Conservation (phyloP, 306 rosid genomes). For the Rubus idaeus region DNA sequence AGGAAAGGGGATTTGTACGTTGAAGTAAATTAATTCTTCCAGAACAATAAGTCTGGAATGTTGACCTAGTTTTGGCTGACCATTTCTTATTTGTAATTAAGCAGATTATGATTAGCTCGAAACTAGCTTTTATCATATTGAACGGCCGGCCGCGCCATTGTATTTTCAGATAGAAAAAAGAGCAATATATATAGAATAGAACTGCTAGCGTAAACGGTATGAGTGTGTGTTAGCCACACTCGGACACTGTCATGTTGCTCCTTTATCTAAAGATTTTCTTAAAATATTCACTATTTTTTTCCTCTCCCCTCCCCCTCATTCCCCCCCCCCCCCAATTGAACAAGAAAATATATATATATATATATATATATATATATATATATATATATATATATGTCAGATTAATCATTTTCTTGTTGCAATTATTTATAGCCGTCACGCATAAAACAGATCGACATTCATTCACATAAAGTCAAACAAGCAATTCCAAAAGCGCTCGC, state of each 20-base stretch:
- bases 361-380: background rate
- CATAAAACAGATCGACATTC: background rate
- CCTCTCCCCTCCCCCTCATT: no score
- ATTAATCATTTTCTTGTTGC: background rate
- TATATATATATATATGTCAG: background rate
- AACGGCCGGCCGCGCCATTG: background rate
- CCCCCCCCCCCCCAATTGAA: no score
- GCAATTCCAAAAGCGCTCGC: background rate
- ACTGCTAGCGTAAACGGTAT: no score
- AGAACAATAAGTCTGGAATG: background rate
- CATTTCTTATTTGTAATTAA: background rate
- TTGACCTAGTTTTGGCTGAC: conserved; percentile 1
- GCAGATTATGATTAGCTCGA: background rate
- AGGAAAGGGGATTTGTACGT: no score
- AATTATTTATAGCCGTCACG: background rate
- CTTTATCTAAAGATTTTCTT: no score
- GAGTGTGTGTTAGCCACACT: no score
- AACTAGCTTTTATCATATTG: background rate
- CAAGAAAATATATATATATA: background rate
- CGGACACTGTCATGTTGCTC: no score
- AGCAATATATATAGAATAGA: background rate
- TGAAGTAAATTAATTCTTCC: background rate
- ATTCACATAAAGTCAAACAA: conserved; percentile 10
- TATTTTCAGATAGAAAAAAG: background rate
- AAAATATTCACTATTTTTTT: no score